Percentiles rank a stretch among this genome's conserved stretches.
phyloP scores from a whole-genome alignment of 2,329 filamentous ascomycete species.

The Pyricularia pennisetigena region DNA sequence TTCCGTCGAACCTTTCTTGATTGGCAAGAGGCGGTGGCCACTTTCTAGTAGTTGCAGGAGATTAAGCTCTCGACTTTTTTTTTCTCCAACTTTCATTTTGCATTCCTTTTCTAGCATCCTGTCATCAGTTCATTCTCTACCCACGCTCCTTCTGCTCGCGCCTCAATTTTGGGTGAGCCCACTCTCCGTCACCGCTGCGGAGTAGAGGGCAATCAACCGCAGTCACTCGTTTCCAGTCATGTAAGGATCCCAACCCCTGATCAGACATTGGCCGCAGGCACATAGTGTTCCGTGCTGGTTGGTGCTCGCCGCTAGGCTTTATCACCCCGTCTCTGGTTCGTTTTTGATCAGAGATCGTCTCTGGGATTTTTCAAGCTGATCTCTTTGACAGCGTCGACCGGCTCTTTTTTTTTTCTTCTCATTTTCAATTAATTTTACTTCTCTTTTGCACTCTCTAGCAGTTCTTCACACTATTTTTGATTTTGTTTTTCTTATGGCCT shows the following conservation, averaged over 20 bases:
- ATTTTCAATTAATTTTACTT: background rate
- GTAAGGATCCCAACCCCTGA: slow-evolving; percentile 17
- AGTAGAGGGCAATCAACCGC: background rate
- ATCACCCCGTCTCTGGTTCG: background rate
- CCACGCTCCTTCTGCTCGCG: background rate
- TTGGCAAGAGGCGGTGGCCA: background rate
- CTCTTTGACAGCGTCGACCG: background rate
- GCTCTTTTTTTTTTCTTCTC: background rate
- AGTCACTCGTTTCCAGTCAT: slow-evolving; percentile 13
- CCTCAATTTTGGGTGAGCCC: background rate
- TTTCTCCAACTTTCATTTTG: background rate
- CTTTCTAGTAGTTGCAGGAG: background rate
- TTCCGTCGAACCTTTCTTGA: background rate
- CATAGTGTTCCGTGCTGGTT: background rate
- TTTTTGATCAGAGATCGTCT: background rate
- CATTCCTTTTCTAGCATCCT: background rate
- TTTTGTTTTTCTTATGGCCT: background rate
- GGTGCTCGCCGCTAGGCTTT: background rate
- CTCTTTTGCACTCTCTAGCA: background rate
- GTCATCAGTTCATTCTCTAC: background rate
- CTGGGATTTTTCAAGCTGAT: background rate
- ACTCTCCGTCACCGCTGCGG: background rate
- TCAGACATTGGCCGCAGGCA: slow-evolving; percentile 9
- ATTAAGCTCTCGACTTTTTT: background rate
- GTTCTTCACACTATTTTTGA: background rate